Conservation (phyloP, 345 rosid genomes). For the Aurinia saxatilis region DNA sequence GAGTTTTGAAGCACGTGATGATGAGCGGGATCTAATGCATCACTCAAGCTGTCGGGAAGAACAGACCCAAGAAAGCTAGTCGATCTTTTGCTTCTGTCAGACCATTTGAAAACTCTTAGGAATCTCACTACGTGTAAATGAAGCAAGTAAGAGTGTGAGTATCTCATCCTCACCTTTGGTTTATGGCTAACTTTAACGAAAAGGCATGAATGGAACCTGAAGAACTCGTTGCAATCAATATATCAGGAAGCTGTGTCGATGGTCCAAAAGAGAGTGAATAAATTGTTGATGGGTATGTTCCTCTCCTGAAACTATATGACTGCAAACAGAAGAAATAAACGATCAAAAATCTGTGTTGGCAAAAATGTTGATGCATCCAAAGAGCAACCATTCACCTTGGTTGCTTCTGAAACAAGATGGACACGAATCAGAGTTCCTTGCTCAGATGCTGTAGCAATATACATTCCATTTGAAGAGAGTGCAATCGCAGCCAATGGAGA, state of each 20-base stretch:
- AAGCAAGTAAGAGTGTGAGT: conserved; percentile 6
- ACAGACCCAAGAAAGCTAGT: conserved; percentile 70
- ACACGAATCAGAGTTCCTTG: conserved; percentile 88
- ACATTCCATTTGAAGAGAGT: conserved; percentile 74
- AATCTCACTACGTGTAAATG: neutral
- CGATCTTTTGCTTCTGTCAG: conserved; percentile 51
- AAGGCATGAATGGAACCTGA: conserved; percentile 87
- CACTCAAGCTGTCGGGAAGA: conserved; percentile 70
- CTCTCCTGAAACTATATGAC: conserved; percentile 88
- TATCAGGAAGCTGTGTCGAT: conserved; percentile 58
- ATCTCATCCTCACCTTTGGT: conserved; percentile 50
- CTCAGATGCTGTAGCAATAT: conserved; percentile 92
- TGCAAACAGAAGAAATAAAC: conserved; percentile 27
- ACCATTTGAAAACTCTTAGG: neutral
- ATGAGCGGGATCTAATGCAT: conserved; percentile 68
- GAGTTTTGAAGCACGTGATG: conserved; percentile 78
- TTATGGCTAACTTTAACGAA: conserved; percentile 47
- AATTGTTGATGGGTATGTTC: conserved; percentile 75
- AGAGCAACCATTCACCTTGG: conserved; percentile 47
- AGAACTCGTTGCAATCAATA: conserved; percentile 78
- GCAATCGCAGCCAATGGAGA: conserved; percentile 75
- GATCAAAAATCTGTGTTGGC: conserved; percentile 3
- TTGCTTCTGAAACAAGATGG: conserved; percentile 74
- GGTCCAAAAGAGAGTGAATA: conserved; percentile 87
- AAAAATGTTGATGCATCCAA: neutral